Evolutionary conservation across 2,329 filamentous ascomycete species (phyloP).

Genomic region (Xylariaceae sp.): DNA sequence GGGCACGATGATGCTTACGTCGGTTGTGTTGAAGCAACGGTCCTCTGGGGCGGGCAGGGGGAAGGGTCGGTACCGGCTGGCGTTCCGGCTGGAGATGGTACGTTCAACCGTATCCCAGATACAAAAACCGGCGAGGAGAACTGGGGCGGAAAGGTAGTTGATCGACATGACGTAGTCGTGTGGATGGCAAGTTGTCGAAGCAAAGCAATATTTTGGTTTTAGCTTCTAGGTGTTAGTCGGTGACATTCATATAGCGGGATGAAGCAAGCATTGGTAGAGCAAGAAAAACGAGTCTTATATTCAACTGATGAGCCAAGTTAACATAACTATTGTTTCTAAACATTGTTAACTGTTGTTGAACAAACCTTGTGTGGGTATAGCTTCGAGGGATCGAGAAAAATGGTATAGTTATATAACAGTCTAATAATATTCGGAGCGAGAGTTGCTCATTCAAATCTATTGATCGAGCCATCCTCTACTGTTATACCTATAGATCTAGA

Average conservation of each 20-base stretch:
- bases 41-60: constrained; percentile 11
- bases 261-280: no score
- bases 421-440: background rate
- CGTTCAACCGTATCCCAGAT: constrained; percentile 20
- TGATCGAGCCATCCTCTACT: no score
- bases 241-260: no score
- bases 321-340: background rate
- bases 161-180: background rate
- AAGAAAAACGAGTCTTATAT: no score
- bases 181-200: background rate
- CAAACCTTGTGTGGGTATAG: background rate
- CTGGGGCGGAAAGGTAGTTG: background rate
- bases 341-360: background rate
- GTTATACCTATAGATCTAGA: no score
- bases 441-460: no score
- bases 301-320: background rate
- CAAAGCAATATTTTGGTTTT: background rate
- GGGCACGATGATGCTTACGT: constrained; percentile 35
- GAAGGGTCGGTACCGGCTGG: constrained; percentile 19
- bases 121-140: constrained; percentile 8
- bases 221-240: no score
- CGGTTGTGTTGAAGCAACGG: background rate
- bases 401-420: background rate
- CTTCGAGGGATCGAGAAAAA: background rate
- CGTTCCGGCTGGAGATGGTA: background rate